Conservation (phyloP, 208 protist species). For the Leptomonas pyrrhocoris region DNA sequence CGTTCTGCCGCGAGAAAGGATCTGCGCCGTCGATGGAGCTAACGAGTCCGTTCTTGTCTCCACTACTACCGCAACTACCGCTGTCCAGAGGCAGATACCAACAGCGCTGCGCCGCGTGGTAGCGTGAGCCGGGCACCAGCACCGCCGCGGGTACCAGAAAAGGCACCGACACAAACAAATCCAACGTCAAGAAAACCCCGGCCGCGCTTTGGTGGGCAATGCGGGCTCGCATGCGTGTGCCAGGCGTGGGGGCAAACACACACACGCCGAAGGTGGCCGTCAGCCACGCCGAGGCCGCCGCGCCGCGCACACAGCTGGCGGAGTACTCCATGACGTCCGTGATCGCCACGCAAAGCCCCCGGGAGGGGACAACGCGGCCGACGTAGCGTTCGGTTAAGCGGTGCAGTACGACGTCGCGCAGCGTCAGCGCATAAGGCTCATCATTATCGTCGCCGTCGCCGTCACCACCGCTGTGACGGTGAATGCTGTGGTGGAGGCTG, state of each 20-base stretch:
- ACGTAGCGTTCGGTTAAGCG: conserved; percentile 86
- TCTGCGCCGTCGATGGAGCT: too few species aligned
- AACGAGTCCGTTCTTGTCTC: too few species aligned
- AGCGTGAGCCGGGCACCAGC: conserved; percentile 63
- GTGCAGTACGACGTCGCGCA: conserved; percentile 67
- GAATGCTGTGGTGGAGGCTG: neutral
- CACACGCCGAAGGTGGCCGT: conserved; percentile 65
- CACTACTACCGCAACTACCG: too few species aligned
- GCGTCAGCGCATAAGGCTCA: conserved; percentile 35
- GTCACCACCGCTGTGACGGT: neutral
- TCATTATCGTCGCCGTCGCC: neutral
- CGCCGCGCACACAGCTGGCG: conserved; percentile 49
- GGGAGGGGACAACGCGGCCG: conserved; percentile 62
- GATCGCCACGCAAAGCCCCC: conserved; percentile 77
- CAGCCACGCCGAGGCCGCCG: conserved; percentile 73
- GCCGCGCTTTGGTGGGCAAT: conserved; percentile 48
- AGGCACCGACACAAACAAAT: conserved; percentile 65
- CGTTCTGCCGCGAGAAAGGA: conserved; percentile 23
- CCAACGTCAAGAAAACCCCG: conserved; percentile 61
- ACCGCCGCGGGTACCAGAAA: conserved; percentile 59
- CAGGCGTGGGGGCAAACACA: conserved; percentile 61
- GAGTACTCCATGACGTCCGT: conserved; percentile 61
- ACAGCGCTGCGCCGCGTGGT: conserved; percentile 35
- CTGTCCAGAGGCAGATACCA: conserved; percentile 79
- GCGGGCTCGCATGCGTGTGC: conserved; percentile 57